A percentile compares a stretch with the other conserved stretches of the same genome.
Evolutionary conservation across 148 eudicot species (phyloP).

Genomic region (Camellia lanceoleosa): DNA sequence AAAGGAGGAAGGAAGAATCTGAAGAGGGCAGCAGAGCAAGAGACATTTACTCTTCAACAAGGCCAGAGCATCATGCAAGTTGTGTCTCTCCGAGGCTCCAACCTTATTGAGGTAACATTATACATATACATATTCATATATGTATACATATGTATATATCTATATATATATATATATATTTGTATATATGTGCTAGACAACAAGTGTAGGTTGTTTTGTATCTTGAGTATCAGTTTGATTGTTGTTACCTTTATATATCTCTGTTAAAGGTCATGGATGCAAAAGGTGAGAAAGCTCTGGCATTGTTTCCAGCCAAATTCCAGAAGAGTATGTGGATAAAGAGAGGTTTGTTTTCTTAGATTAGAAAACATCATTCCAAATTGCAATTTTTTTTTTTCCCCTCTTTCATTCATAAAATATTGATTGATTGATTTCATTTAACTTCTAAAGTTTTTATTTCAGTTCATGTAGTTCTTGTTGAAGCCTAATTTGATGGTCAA

Average conservation of each 20-base stretch:
- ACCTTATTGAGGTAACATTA: constrained; percentile 68
- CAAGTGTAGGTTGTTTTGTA: not conserved
- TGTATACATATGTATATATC: not conserved
- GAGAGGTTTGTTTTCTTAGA: constrained; percentile 43
- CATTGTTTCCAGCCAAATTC: constrained; percentile 87
- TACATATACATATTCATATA: not conserved
- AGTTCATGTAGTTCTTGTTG: too few relatives aligned
- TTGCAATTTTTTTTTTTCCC: too few relatives aligned
- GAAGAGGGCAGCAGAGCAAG: constrained; percentile 70
- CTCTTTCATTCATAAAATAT: too few relatives aligned
- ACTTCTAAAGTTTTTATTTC: too few relatives aligned
- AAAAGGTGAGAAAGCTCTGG: constrained; percentile 63
- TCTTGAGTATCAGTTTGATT: not conserved
- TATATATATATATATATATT: not conserved
- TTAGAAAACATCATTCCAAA: not conserved
- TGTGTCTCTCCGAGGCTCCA: constrained; percentile 74
- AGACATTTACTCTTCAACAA: constrained; percentile 39
- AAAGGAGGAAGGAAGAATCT: constrained; percentile 90
- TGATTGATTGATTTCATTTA: too few relatives aligned
- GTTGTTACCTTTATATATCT: not conserved
- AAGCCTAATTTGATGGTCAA: too few relatives aligned
- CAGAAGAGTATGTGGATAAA: constrained; percentile 98
- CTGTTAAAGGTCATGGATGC: constrained; percentile 69
- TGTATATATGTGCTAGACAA: not conserved
- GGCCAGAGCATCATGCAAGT: constrained; percentile 90